A percentile compares a stretch with the other conserved stretches of the same genome.
Evolutionary conservation across 257 asterid genomes (phyloP).

Genomic region (Solanum peruvianum): DNA sequence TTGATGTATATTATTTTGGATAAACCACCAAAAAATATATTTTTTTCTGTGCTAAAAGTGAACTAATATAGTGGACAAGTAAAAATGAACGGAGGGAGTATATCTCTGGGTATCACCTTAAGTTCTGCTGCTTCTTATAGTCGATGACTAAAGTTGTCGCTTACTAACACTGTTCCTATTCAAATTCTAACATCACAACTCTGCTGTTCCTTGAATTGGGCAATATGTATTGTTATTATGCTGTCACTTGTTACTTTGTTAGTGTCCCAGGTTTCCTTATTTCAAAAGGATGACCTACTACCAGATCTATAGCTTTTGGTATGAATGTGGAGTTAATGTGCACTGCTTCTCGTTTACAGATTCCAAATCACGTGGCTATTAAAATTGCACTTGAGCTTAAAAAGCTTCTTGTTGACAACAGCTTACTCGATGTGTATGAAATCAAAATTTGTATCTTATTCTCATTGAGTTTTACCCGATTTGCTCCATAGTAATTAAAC

Average conservation of each 20-base stretch:
- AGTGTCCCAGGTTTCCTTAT: neutral
- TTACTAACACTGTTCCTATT: neutral
- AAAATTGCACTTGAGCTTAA: slow-evolving; percentile 95
- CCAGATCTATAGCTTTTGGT: neutral
- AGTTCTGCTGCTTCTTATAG: neutral
- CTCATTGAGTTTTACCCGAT: neutral
- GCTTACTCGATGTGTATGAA: slow-evolving; percentile 95
- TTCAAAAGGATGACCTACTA: neutral
- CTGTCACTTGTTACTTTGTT: neutral
- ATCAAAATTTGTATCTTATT: neutral
- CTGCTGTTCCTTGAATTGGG: neutral
- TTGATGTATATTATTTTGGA: neutral
- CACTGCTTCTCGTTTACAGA: slow-evolving; percentile 39
- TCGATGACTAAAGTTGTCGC: neutral
- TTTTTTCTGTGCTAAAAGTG: neutral
- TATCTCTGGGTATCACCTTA: neutral
- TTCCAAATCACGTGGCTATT: slow-evolving; percentile 95
- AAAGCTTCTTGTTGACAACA: slow-evolving; percentile 90
- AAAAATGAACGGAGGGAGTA: neutral
- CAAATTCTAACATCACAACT: neutral
- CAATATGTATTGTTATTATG: neutral
- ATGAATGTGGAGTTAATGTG: neutral
- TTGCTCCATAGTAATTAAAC: neutral
- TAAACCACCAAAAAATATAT: neutral
- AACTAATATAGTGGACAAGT: neutral